Conservation (phyloP, 164 flowering plant species). For the Umbilicus rupestris region DNA sequence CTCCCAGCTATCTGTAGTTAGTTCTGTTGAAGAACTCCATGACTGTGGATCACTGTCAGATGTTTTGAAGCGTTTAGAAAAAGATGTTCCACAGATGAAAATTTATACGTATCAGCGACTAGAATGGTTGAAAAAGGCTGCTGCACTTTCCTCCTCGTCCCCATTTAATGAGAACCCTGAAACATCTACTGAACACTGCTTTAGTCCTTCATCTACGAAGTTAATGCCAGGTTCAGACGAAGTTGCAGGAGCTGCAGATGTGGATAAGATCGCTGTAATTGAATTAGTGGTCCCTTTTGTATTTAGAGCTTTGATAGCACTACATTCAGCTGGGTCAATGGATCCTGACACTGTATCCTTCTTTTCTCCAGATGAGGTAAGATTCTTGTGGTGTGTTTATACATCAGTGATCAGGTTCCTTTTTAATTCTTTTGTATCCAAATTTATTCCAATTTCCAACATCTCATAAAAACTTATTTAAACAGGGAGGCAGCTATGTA, state of each 20-base stretch:
- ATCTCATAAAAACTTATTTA: background rate
- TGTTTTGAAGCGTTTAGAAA: slow-evolving; percentile 39
- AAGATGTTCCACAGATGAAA: slow-evolving; percentile 48
- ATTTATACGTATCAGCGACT: slow-evolving; percentile 57
- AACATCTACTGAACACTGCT: slow-evolving; percentile 36
- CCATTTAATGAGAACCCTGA: slow-evolving; percentile 30
- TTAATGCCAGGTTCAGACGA: slow-evolving; percentile 28
- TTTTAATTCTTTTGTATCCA: background rate
- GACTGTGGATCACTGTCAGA: slow-evolving; percentile 49
- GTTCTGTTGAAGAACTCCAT: slow-evolving; percentile 34
- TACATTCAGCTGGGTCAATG: slow-evolving; percentile 80
- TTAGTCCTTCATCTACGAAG: slow-evolving; percentile 33
- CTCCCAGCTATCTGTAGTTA: slow-evolving; percentile 18
- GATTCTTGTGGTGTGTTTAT: background rate
- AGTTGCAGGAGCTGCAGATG: slow-evolving; percentile 15
- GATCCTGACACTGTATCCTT: slow-evolving; percentile 95
- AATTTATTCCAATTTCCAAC: background rate
- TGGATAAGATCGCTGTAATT: slow-evolving; percentile 60
- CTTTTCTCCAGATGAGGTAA: slow-evolving; percentile 97
- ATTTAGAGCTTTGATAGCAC: slow-evolving; percentile 73
- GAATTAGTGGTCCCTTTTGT: slow-evolving; percentile 72
- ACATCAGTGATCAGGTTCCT: background rate
- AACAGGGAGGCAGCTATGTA: slow-evolving; percentile 80
- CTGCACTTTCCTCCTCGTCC: slow-evolving; percentile 38
- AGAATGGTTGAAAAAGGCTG: slow-evolving; percentile 83